phyloP scores from a whole-genome alignment of 345 rosid genomes.

The Viola odorata region DNA sequence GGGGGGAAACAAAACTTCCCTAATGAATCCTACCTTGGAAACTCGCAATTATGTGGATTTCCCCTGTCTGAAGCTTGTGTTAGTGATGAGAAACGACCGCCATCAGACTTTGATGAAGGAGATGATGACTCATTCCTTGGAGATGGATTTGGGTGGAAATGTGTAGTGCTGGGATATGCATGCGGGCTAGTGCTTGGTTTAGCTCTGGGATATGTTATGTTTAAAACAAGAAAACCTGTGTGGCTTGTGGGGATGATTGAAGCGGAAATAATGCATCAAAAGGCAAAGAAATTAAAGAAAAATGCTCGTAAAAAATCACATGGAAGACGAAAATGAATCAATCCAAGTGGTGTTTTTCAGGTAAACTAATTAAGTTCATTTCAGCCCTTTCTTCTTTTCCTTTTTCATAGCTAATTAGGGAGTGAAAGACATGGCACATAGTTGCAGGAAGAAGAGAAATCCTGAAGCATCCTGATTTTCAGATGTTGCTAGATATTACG shows the following conservation, averaged over 20 bases:
- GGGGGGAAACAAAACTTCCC: neutral
- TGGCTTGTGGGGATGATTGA: neutral
- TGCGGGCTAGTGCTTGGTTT: slow-evolving; percentile 8
- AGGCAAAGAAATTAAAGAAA: too few species aligned
- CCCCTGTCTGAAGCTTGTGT: slow-evolving; percentile 3
- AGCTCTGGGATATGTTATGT: neutral
- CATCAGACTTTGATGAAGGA: neutral
- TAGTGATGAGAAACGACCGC: neutral
- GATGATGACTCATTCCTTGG: neutral
- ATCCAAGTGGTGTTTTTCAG: too few species aligned
- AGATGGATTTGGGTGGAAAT: slow-evolving; percentile 12
- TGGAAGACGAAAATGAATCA: too few species aligned
- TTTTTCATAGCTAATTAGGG: too few species aligned
- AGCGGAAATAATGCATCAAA: neutral
- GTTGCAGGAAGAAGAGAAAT: too few species aligned
- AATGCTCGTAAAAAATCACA: too few species aligned
- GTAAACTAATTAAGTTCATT: too few species aligned
- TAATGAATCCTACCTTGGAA: slow-evolving; percentile 1
- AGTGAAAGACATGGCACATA: too few species aligned
- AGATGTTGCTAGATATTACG: too few species aligned
- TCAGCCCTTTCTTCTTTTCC: too few species aligned
- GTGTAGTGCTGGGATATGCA: slow-evolving; percentile 14
- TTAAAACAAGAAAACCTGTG: neutral
- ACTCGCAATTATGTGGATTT: slow-evolving; percentile 14
- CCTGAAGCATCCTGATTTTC: too few species aligned